These are phyloP conservation scores for Pyrenophora seminiperda DNA, from an alignment of 2,329 filamentous ascomycete genomes.

Conservation along the genomic window DNA sequence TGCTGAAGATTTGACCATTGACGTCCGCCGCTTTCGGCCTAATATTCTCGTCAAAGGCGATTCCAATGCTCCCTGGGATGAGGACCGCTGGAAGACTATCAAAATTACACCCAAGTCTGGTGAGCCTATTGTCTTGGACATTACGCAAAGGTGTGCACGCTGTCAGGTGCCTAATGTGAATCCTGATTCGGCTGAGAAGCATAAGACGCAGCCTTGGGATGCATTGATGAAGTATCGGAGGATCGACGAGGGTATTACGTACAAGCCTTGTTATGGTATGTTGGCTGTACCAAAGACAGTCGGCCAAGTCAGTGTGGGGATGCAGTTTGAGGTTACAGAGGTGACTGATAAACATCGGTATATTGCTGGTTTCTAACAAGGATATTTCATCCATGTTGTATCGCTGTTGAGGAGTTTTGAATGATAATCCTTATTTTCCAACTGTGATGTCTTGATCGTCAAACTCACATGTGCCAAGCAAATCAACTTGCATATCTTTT, in stretches of 20 bases:
- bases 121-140: constrained; percentile 56
- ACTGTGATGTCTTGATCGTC: background rate
- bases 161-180: constrained; percentile 70
- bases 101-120: constrained; percentile 45
- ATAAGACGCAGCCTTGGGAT: constrained; percentile 66
- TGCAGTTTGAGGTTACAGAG: constrained; percentile 62
- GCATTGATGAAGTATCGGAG: constrained; percentile 65
- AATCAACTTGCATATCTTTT: background rate
- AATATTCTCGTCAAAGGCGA: constrained; percentile 65
- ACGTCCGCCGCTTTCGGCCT: constrained; percentile 62
- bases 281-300: constrained; percentile 65
- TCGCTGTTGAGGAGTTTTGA: background rate
- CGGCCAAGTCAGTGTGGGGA: constrained; percentile 62
- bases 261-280: constrained; percentile 72
- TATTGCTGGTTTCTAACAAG: constrained; percentile 48
- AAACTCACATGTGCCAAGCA: background rate
- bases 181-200: constrained; percentile 64
- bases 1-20: constrained; percentile 58
- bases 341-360: constrained; percentile 64
- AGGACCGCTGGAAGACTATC: constrained; percentile 67
- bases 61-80: constrained; percentile 60
- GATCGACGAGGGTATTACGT: constrained; percentile 65
- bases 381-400: background rate
- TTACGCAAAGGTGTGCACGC: constrained; percentile 63
- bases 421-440: no score